These are phyloP conservation scores for Debaryomyces castellii DNA, from an alignment of 805 yeast genomes.

Conservation along the genomic window DNA sequence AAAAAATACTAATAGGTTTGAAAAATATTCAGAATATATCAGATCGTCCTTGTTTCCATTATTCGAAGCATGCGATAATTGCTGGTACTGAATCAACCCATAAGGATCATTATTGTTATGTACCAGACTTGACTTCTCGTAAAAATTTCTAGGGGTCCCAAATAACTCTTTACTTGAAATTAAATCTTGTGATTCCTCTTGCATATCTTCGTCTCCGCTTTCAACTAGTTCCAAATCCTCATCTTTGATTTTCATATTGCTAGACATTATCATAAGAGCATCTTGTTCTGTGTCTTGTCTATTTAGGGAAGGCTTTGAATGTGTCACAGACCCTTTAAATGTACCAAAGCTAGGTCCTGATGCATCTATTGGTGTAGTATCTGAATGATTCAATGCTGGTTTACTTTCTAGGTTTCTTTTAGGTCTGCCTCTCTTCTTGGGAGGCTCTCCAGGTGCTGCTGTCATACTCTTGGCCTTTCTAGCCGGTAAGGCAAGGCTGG, in stretches of 20 bases:
- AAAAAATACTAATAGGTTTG: constrained; percentile 50
- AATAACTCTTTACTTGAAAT: constrained; percentile 40
- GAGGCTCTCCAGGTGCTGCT: constrained; percentile 24
- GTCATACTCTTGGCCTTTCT: constrained; percentile 22
- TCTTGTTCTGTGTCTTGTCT: constrained; percentile 44
- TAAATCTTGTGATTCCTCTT: constrained; percentile 25
- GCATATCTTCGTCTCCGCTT: constrained; percentile 12
- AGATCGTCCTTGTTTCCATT: constrained; percentile 15
- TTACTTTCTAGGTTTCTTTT: constrained; percentile 23
- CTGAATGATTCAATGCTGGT: constrained; percentile 30
- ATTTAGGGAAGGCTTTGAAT: constrained; percentile 12
- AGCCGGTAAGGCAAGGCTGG: constrained; percentile 14
- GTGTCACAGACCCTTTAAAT: constrained; percentile 17
- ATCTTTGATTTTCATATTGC: constrained; percentile 30
- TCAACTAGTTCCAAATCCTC: constrained; percentile 34
- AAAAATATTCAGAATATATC: constrained; percentile 39
- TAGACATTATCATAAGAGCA: constrained; percentile 33
- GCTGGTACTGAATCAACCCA: constrained; percentile 42
- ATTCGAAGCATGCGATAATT: constrained; percentile 10
- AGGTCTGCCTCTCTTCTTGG: constrained; percentile 38
- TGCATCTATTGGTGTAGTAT: constrained; percentile 32
- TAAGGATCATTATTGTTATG: constrained; percentile 33
- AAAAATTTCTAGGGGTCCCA: constrained; percentile 39
- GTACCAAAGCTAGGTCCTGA: constrained; percentile 32
- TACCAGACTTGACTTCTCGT: constrained; percentile 25